These are phyloP conservation scores for Aspergillus japonicus DNA, from an alignment of 2,329 filamentous ascomycete species.

Conservation along the genomic window DNA sequence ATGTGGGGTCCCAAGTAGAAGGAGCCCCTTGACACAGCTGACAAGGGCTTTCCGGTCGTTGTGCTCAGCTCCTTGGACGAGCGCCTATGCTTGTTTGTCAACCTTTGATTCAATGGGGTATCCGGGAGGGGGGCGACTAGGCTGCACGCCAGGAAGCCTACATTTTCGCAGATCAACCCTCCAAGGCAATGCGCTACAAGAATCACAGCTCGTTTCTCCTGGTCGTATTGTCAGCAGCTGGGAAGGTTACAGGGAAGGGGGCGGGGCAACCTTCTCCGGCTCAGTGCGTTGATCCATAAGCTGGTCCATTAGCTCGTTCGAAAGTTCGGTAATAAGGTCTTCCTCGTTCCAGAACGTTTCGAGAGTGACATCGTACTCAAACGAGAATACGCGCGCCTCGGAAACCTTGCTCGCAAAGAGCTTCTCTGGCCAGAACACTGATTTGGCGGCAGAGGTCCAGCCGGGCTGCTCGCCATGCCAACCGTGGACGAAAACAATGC, in stretches of 20 bases:
- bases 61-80: neutral
- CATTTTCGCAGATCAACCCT: slow-evolving; percentile 1
- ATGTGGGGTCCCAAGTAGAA: slow-evolving; percentile 3
- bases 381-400: slow-evolving; percentile 4
- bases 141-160: neutral
- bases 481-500: slow-evolving; percentile 9
- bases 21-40: neutral
- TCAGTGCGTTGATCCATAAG: neutral
- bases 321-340: neutral
- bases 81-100: neutral
- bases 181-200: slow-evolving; percentile 7
- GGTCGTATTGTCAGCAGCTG: neutral
- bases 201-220: slow-evolving; percentile 7
- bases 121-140: neutral
- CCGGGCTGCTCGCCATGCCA: neutral
- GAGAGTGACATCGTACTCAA: neutral
- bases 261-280: neutral
- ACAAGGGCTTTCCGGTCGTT: neutral
- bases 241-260: neutral
- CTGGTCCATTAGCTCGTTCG: slow-evolving; percentile 2
- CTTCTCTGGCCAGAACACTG: slow-evolving; percentile 6
- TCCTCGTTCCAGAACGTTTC: slow-evolving; percentile 1
- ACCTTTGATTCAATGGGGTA: neutral
- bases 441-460: neutral
- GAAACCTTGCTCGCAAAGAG: neutral